A percentile compares a stretch with the other conserved stretches of the same genome.
phyloP scores from a whole-genome alignment of 805 yeast genomes.

The Lipomyces japonicus region DNA sequence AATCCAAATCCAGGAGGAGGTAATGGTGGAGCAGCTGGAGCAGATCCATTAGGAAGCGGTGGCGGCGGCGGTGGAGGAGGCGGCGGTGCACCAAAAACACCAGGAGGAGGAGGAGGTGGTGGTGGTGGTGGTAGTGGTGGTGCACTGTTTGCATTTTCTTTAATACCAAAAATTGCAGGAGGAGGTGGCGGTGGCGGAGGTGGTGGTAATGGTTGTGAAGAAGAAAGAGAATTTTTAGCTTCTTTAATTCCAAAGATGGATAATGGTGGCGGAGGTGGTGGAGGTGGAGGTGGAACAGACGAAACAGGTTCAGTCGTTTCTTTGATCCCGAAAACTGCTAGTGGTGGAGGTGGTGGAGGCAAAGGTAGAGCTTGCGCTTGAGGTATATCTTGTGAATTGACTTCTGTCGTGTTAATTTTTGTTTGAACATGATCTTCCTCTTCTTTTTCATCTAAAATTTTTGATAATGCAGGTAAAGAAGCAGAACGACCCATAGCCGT shows the following conservation, averaged over 20 bases:
- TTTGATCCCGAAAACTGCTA: background rate
- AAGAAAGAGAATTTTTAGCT: slow-evolving; percentile 1
- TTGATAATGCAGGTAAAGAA: background rate
- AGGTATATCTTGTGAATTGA: background rate
- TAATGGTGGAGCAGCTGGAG: slow-evolving; percentile 40
- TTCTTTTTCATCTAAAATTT: too few species aligned
- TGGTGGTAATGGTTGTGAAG: slow-evolving; percentile 23
- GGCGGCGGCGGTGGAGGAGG: slow-evolving; percentile 39
- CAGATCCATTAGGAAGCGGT: slow-evolving; percentile 39
- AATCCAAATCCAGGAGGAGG: slow-evolving; percentile 39
- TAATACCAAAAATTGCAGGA: slow-evolving; percentile 1
- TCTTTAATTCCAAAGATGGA: slow-evolving; percentile 1
- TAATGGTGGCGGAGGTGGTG: slow-evolving; percentile 17
- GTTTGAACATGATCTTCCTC: too few species aligned
- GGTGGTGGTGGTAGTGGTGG: slow-evolving; percentile 38
- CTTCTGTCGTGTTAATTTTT: background rate
- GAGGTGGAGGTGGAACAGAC: slow-evolving; percentile 13
- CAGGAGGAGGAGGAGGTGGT: slow-evolving; percentile 37
- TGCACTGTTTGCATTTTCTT: slow-evolving; percentile 23
- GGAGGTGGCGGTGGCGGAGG: slow-evolving; percentile 26
- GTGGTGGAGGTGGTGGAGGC: background rate
- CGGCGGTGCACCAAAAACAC: slow-evolving; percentile 34
- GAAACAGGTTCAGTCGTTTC: too few species aligned
- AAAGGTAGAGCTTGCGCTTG: background rate
- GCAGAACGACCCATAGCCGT: background rate